These are phyloP conservation scores for Phaseolus coccineus DNA, from an alignment of 331 rosid genomes.

Conservation along the genomic window DNA sequence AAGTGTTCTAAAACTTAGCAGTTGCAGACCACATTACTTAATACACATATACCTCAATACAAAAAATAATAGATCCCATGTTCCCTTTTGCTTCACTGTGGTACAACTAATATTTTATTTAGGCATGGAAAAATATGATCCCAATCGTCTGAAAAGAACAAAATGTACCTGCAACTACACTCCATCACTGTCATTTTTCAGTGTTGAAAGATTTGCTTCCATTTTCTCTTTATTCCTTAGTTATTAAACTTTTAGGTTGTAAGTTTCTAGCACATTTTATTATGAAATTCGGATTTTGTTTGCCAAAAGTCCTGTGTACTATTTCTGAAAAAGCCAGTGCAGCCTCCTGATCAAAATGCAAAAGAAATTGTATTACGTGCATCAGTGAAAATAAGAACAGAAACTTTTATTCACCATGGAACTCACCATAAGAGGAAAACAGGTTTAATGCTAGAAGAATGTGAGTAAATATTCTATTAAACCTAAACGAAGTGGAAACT, in stretches of 20 bases:
- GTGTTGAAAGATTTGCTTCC: conserved; percentile 26
- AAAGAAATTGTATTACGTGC: background rate
- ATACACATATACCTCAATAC: background rate
- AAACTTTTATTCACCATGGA: too few relatives aligned
- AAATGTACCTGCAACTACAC: conserved; percentile 22
- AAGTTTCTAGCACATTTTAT: conserved; percentile 35
- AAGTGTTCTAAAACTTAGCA: conserved; percentile 4
- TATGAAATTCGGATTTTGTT: conserved; percentile 22
- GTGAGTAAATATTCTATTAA: too few relatives aligned
- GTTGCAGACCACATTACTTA: conserved; percentile 26
- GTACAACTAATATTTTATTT: conserved; percentile 1
- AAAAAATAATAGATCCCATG: conserved; percentile 28
- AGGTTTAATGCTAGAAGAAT: too few relatives aligned
- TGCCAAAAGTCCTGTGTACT: conserved; percentile 33
- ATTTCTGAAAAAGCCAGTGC: conserved; percentile 28
- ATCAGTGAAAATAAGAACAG: background rate
- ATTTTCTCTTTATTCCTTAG: conserved; percentile 26
- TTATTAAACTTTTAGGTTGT: background rate
- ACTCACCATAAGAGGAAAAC: too few relatives aligned
- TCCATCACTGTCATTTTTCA: conserved; percentile 2
- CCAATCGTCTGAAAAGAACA: conserved; percentile 24
- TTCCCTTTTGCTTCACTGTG: conserved; percentile 21
- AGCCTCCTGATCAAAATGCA: conserved; percentile 16
- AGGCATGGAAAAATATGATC: conserved; percentile 29
- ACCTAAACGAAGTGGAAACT: too few relatives aligned